phyloP scores from a whole-genome alignment of 2,329 filamentous ascomycete genomes.

The Penicillium janthinellum region DNA sequence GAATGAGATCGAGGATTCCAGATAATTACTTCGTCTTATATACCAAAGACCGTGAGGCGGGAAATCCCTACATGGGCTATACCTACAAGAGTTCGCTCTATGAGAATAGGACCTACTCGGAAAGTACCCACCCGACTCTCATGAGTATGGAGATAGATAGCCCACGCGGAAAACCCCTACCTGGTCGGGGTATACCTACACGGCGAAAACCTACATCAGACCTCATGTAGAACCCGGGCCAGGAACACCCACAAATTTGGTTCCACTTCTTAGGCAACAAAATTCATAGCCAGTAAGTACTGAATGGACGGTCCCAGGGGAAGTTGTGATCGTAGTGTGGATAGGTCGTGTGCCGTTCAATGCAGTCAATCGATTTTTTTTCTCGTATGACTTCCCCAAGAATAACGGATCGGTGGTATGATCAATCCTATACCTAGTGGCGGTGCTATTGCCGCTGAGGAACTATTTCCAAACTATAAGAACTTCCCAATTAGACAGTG shows the following conservation, averaged over 20 bases:
- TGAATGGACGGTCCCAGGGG: background rate
- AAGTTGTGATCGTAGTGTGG: background rate
- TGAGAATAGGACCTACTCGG: background rate
- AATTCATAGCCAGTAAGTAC: background rate
- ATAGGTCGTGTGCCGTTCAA: background rate
- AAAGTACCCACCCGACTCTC: background rate
- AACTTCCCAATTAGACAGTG: background rate
- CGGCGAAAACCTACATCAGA: background rate
- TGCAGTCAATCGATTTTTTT: background rate
- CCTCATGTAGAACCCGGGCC: background rate
- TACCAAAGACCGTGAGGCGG: conserved; percentile 4
- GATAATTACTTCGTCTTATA: conserved; percentile 3
- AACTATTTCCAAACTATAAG: too few relatives aligned
- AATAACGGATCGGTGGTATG: background rate
- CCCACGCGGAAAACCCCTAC: conserved; percentile 8
- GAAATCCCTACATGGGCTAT: conserved; percentile 14
- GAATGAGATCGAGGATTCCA: background rate
- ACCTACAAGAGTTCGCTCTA: conserved; percentile 11
- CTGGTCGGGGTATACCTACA: conserved; percentile 17
- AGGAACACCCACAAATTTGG: background rate
- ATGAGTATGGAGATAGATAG: background rate
- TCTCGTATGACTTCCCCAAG: background rate
- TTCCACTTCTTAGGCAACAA: too few relatives aligned
- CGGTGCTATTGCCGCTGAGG: too few relatives aligned
- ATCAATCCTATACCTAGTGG: background rate